Evolutionary conservation across 225 moss, liverwort and hornwort genomes (phyloP), one percentile per base, ranked within the genome.

Genomic region (Rhytidiadelphus loreus): DNA sequence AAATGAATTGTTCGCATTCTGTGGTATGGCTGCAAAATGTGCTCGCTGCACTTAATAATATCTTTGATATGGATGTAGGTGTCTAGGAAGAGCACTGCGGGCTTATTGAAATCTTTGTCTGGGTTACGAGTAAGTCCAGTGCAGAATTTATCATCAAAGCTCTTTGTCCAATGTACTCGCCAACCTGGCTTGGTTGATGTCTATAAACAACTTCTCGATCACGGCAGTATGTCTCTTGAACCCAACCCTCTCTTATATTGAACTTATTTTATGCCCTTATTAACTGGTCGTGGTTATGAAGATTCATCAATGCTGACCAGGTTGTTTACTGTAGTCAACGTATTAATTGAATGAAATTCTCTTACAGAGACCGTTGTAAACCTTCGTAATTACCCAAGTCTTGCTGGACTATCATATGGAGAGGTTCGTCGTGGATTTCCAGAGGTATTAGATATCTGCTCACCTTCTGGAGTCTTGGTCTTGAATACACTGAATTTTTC

Each of bases 21-120:
- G 69, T 77, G 50, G 80, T 69, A 41, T 30, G 79, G 17, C 81
- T 83, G 81, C 81, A 78, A 83, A 91, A 53, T 15, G 80, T 90
- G 56, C 62, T 80, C 56, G 66, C 69, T 78, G 52, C 77, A 29
- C 30, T 83, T 44, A 75, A 44, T 88, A 29, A 76, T 46, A 61
- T 83, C 59, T 81, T 61, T 62, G 46, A 64, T 52, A 66, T 90
- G 92, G 90, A 85, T 92, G 77, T 82, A 95, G 95, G 95, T 95
- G 53, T 93, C 95, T n/a, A 94, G 57, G 91, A 94, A 93, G 81
- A 95, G 95, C 89, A 95, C 95, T 82, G 95, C 95, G 72, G 95
- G 93, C 75, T 90, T 95, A 70, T 72, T 95, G 90, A 94, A 88
- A 75, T 89, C 94, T 90, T 91, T 95, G 66, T 86, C 92, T 83